Evolutionary conservation across 257 asterid species (phyloP).

Genomic region (Anisodus tanguticus): DNA sequence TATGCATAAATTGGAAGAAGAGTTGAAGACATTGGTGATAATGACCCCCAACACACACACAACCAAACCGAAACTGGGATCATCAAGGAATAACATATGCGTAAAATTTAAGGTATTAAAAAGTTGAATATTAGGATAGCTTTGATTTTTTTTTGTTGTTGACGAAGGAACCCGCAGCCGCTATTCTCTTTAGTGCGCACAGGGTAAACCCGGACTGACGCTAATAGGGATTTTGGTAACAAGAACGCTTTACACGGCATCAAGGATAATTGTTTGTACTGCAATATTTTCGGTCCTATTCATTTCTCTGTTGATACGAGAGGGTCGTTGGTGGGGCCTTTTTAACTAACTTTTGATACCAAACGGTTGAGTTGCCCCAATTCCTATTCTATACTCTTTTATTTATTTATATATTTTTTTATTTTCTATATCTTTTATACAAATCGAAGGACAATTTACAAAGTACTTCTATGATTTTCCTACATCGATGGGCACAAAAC

Average conservation of each 20-base stretch:
- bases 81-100: neutral
- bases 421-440: neutral
- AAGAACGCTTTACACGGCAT: constrained; percentile 29
- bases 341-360: constrained; percentile 22
- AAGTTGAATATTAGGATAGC: neutral
- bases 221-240: neutral
- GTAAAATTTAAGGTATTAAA: constrained; percentile 33
- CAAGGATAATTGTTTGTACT: neutral
- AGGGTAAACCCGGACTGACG: too few relatives aligned
- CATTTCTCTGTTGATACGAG: neutral
- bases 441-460: neutral
- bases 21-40: constrained; percentile 35
- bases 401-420: neutral
- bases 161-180: too few relatives aligned
- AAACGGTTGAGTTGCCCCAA: neutral
- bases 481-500: neutral
- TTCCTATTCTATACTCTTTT: neutral
- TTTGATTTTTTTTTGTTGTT: neutral
- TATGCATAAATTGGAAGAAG: constrained; percentile 50
- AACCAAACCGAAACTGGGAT: constrained; percentile 26
- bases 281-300: neutral
- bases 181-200: too few relatives aligned
- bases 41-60: constrained; percentile 12
- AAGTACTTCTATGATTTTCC: neutral
- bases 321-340: constrained; percentile 3